Percentiles rank a stretch among this genome's conserved stretches.
Conservation (phyloP, 2,329 filamentous ascomycete species). For the Annulohypoxylon truncatum region DNA sequence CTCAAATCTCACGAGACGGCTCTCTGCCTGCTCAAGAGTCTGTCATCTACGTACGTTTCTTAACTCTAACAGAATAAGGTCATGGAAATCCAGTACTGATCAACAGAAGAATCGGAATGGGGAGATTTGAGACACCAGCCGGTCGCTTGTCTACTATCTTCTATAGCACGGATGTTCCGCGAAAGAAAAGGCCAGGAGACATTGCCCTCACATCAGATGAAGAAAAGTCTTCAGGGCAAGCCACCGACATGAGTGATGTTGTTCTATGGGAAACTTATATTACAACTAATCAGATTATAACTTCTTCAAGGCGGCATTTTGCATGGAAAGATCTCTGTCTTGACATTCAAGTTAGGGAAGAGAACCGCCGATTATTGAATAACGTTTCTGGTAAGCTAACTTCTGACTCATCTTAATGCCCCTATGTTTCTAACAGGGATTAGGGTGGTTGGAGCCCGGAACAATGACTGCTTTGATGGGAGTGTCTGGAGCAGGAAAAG, state of each 20-base stretch:
- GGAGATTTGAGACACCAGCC: constrained; percentile 30
- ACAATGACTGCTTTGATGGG: constrained; percentile 37
- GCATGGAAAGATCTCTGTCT: not conserved
- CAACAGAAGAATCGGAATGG: constrained; percentile 35
- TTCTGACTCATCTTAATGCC: no score
- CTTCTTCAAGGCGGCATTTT: not conserved
- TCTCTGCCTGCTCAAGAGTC: not conserved
- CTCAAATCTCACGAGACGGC: not conserved
- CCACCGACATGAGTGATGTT: constrained; percentile 1
- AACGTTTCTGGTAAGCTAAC: not conserved
- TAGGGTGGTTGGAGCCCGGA: constrained; percentile 32
- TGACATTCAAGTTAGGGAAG: not conserved
- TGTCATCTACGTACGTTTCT: constrained; percentile 16
- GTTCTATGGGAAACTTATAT: not conserved
- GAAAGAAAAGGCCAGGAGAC: not conserved
- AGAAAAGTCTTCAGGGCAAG: constrained; percentile 26
- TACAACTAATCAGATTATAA: not conserved
- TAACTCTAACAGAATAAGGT: not conserved
- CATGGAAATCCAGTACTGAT: not conserved
- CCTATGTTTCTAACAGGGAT: not conserved
- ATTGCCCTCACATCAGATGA: constrained; percentile 14
- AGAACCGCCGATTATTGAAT: not conserved
- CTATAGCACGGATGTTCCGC: constrained; percentile 34
- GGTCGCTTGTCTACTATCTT: constrained; percentile 43
- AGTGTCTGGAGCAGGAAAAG: constrained; percentile 34